Evolutionary conservation across 495 filamentous ascomycete species (phyloP).

Genomic region (Penicillium subrubescens): DNA sequence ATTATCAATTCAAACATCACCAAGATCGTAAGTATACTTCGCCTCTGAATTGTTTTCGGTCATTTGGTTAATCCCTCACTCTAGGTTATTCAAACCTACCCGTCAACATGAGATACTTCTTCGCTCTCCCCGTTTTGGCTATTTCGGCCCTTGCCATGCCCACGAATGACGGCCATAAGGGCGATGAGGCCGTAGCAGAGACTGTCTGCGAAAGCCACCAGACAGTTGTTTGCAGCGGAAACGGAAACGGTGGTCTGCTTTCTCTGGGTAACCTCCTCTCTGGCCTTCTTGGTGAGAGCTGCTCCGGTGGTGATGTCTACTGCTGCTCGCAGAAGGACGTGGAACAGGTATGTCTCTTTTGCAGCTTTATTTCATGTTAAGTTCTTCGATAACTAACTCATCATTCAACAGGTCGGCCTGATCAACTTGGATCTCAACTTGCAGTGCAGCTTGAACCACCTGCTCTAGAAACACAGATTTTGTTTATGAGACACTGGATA

Average conservation of each 20-base stretch:
- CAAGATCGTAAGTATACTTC: not conserved
- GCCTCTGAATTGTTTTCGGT: not conserved
- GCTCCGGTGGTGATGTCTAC: slow-evolving; percentile 20
- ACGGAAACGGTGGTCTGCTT: slow-evolving; percentile 20
- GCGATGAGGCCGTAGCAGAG: not conserved
- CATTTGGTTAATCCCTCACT: not conserved
- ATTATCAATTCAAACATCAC: not conserved
- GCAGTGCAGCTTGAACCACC: slow-evolving; percentile 17
- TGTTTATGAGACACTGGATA: not conserved
- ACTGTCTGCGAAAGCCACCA: slow-evolving; percentile 11
- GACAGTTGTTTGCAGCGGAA: slow-evolving; percentile 15
- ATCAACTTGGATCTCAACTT: slow-evolving; percentile 16
- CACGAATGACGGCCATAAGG: not conserved
- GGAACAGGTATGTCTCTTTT: slow-evolving; percentile 9
- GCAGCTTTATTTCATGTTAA: not conserved
- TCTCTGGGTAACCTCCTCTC: slow-evolving; percentile 18
- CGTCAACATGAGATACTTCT: slow-evolving; percentile 1
- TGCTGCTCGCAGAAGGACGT: slow-evolving; percentile 16
- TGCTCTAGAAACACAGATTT: slow-evolving; percentile 6
- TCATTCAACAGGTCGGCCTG: slow-evolving; percentile 2
- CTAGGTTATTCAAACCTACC: not conserved
- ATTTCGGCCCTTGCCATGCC: not conserved
- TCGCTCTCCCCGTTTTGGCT: not conserved
- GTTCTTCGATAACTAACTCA: not conserved
- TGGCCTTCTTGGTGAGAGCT: slow-evolving; percentile 18